Evolutionary conservation across 2,329 filamentous ascomycete genomes (phyloP).

Genomic region (Fusarium sp.): DNA sequence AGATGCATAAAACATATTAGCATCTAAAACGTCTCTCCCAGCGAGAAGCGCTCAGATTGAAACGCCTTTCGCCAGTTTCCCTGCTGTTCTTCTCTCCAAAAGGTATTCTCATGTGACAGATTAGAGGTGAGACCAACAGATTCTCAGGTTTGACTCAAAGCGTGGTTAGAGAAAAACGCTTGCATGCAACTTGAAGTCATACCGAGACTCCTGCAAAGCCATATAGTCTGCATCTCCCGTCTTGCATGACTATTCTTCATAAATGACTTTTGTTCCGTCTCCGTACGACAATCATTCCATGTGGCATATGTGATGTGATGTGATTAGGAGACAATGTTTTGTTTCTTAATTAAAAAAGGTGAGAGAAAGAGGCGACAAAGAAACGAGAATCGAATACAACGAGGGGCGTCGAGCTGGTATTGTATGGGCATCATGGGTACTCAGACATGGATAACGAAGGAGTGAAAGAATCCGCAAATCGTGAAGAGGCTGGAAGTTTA

Average conservation of each 20-base stretch:
- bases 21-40: constrained; percentile 28
- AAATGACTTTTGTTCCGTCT: constrained; percentile 46
- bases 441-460: constrained; percentile 62
- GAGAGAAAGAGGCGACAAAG: constrained; percentile 49
- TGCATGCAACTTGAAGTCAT: constrained; percentile 24
- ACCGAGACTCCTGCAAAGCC: constrained; percentile 33
- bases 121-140: constrained; percentile 19
- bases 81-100: constrained; percentile 35
- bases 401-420: constrained; percentile 65
- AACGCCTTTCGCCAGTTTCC: constrained; percentile 29
- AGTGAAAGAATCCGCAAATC: constrained; percentile 35
- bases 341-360: constrained; percentile 51
- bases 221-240: constrained; percentile 46
- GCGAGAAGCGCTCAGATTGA: constrained; percentile 19
- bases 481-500: constrained; percentile 58
- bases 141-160: constrained; percentile 4
- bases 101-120: constrained; percentile 22
- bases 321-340: constrained; percentile 47
- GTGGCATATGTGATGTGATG: constrained; percentile 42
- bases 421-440: constrained; percentile 67
- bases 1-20: constrained; percentile 36
- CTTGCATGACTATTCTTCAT: constrained; percentile 48
- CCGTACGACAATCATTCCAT: constrained; percentile 45
- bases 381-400: constrained; percentile 56
- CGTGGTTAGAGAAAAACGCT: constrained; percentile 18